Base-by-base conservation (phyloP, 2,329 filamentous ascomycete species). In the Bipolaris victoriae region DNA sequence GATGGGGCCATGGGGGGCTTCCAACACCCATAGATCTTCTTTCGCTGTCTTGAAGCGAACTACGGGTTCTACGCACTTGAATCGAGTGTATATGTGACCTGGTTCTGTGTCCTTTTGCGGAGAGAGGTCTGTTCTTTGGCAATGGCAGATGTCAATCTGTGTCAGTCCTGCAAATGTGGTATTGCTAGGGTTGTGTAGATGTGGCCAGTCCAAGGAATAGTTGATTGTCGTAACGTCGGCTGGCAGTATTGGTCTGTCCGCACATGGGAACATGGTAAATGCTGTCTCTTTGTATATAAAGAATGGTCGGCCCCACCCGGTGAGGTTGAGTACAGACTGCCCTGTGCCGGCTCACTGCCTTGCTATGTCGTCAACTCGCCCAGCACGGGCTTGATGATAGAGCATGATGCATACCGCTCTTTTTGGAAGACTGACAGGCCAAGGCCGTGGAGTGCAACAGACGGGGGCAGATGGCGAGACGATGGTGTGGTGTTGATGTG, bases 161-260 rank as follows among this genome's bases (percentile, higher is more conserved):
- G 62, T 60, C 7, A 57, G 49, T 5, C 68, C 66, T 10, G 61
- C 65, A 37, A 72, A 74, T 6, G 73, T 74, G 7, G 65, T 68
- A 45, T 71, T 71, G 57, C 65, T 68, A 1, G 72, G 71, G 35
- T 71, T 66, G 3, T 71, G 63, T 5, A 76, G 60, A 53, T 66
- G 61, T 4, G 66, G 64, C 67, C 70, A 74, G 16, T 57, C 45
- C 15, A 73, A 61, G 6, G 55, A 51, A 73, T 75, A 75, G 52
- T 74, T 76, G 36, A 82, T 63, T 2, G 68, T 69, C 16, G 67
- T 71, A 5, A 74, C 53, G 10, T 76, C 72, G 49, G 76, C 67
- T 5, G 75, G 76, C 52, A 61, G 41, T 57, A 52, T 51, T 70
- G 69, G 29, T 60, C 43, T 46, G 49, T 40, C 37, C 55, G 57